Percentiles rank a stretch among this genome's conserved stretches.
Evolutionary conservation across 2,329 filamentous ascomycete species (phyloP).

Genomic region (Hypoxylon sp.): DNA sequence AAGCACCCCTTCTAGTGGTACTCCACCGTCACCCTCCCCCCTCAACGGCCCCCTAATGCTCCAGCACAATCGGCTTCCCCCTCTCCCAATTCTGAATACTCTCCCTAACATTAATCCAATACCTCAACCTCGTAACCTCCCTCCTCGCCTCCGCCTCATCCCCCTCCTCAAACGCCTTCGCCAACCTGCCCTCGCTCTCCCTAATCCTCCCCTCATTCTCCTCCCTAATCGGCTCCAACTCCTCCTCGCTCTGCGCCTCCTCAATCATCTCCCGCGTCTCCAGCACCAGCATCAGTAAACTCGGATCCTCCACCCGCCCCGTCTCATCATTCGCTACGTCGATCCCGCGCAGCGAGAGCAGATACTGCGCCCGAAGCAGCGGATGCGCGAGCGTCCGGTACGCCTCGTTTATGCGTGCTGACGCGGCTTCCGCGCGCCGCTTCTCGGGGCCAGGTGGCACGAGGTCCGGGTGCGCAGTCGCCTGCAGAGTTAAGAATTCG

Average conservation of each 20-base stretch:
- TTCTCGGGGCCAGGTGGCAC: constrained; percentile 65
- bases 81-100: constrained; percentile 86
- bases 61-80: constrained; percentile 71
- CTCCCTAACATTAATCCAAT: constrained; percentile 91
- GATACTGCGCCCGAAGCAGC: constrained; percentile 86
- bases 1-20: not conserved
- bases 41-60: constrained; percentile 58
- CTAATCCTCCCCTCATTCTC: constrained; percentile 78
- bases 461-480: constrained; percentile 80
- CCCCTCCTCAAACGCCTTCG: constrained; percentile 73
- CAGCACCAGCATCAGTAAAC: constrained; percentile 82
- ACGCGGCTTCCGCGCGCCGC: constrained; percentile 78
- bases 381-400: constrained; percentile 87
- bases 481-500: constrained; percentile 90
- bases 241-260: constrained; percentile 75
- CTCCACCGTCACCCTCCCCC: not conserved
- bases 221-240: constrained; percentile 68
- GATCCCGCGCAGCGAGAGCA: constrained; percentile 78
- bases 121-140: constrained; percentile 83
- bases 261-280: constrained; percentile 84
- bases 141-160: constrained; percentile 75
- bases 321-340: constrained; percentile 86
- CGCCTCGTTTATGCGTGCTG: constrained; percentile 88
- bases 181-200: constrained; percentile 73
- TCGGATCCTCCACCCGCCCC: constrained; percentile 74